phyloP scores from a whole-genome alignment of 2,329 filamentous ascomycete genomes.

The Epichloe amarillans region DNA sequence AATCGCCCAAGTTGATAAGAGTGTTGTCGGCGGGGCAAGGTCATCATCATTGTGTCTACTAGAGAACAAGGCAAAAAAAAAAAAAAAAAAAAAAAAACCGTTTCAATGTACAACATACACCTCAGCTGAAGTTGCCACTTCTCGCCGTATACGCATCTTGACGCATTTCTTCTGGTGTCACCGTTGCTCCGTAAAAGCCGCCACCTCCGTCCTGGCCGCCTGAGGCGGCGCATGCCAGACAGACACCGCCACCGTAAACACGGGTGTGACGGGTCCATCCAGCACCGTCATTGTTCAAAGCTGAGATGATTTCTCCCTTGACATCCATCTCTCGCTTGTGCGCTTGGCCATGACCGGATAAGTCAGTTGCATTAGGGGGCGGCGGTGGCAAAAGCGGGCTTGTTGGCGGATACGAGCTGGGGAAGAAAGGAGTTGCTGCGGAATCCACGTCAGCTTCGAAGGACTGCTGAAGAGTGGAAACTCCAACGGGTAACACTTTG shows the following conservation, averaged over 20 bases:
- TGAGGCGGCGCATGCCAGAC: constrained; percentile 39
- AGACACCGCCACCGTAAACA: constrained; percentile 45
- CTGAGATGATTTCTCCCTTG: constrained; percentile 37
- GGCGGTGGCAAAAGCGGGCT: constrained; percentile 35
- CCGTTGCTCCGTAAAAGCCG: constrained; percentile 41
- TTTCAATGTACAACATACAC: background rate
- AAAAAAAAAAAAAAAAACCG: too few relatives aligned
- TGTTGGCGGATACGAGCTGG: constrained; percentile 36
- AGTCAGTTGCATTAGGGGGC: constrained; percentile 18
- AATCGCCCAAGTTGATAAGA: background rate
- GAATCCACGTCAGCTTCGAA: constrained; percentile 12
- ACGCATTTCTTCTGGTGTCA: constrained; percentile 38
- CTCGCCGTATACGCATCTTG: constrained; percentile 10
- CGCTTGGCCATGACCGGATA: constrained; percentile 11
- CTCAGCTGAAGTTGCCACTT: background rate
- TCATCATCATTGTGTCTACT: background rate
- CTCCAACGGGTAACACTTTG: constrained; percentile 24
- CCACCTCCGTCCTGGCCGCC: constrained; percentile 30
- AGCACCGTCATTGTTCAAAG: constrained; percentile 32
- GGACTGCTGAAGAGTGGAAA: constrained; percentile 15
- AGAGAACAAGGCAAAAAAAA: background rate
- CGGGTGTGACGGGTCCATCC: constrained; percentile 45
- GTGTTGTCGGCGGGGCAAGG: background rate
- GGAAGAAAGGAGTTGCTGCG: constrained; percentile 23
- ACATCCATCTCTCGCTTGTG: constrained; percentile 26